These are phyloP conservation scores for Ophiocordyceps camponoti-saundersi DNA, from an alignment of 2,329 filamentous ascomycete species.

Conservation along the genomic window DNA sequence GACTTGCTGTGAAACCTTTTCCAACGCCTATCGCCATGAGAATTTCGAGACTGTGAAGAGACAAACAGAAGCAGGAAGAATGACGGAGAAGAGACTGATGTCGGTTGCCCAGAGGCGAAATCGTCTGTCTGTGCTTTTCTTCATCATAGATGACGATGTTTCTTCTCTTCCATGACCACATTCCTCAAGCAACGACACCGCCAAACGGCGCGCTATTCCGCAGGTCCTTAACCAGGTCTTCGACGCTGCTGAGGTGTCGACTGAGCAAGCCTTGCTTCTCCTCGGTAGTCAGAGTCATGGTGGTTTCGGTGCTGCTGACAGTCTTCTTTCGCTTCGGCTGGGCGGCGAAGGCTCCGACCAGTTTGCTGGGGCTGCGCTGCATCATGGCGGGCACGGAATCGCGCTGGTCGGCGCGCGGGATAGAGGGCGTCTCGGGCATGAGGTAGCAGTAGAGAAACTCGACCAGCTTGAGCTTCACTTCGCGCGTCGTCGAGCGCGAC, in stretches of 20 bases:
- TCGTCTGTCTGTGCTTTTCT: background rate
- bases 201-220: slow-evolving; percentile 64
- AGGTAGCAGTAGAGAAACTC: slow-evolving; percentile 98
- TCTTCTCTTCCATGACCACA: too few species aligned
- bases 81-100: background rate
- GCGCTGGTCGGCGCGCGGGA: slow-evolving; percentile 28
- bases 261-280: slow-evolving; percentile 72
- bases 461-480: slow-evolving; percentile 89
- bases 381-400: slow-evolving; percentile 33
- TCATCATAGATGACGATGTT: too few species aligned
- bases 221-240: slow-evolving; percentile 71
- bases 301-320: slow-evolving; percentile 15
- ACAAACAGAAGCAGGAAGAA: background rate
- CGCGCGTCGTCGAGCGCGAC: slow-evolving; percentile 64
- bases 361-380: slow-evolving; percentile 53
- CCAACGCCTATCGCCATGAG: background rate
- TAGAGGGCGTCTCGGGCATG: slow-evolving; percentile 67
- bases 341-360: slow-evolving; percentile 35
- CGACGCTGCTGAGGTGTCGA: slow-evolving; percentile 64
- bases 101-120: too few species aligned
- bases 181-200: slow-evolving; percentile 29
- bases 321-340: slow-evolving; percentile 12
- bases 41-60: background rate
- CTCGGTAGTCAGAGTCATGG: slow-evolving; percentile 46
- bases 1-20: background rate